Percentiles rank a stretch among this genome's conserved stretches.
Evolutionary conservation across 73 alveolate species (phyloP).

Genomic region (Stentor coeruleus): DNA sequence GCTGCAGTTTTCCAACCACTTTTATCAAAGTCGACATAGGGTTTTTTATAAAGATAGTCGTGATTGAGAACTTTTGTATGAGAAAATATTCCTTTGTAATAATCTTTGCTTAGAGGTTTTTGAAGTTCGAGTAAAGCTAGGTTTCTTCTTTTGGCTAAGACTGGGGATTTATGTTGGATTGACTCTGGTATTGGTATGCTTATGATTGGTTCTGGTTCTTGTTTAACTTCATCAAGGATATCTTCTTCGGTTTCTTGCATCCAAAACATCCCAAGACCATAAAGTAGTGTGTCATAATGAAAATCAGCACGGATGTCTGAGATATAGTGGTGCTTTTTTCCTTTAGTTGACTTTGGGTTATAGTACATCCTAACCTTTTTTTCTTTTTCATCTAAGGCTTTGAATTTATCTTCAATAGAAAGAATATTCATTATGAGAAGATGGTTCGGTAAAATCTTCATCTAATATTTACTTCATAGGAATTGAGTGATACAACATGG

Average conservation of each 20-base stretch:
- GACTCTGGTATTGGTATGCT: not conserved
- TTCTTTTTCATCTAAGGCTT: slow-evolving; percentile 22
- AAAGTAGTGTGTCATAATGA: slow-evolving; percentile 20
- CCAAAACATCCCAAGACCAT: slow-evolving; percentile 19
- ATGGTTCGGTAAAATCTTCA: no score
- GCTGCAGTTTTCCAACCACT: slow-evolving; percentile 9
- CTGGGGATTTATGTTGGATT: not conserved
- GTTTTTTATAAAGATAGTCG: slow-evolving; percentile 17
- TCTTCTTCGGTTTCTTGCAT: slow-evolving; percentile 15
- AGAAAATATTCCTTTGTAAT: slow-evolving; percentile 11
- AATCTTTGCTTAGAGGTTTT: slow-evolving; percentile 6
- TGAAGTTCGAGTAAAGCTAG: not conserved
- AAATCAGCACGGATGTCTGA: slow-evolving; percentile 25
- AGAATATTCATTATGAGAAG: slow-evolving; percentile 19
- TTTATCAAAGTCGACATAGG: not conserved
- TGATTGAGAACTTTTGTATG: slow-evolving; percentile 13
- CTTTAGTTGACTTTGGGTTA: slow-evolving; percentile 19
- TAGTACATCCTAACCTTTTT: not conserved
- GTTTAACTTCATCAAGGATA: not conserved
- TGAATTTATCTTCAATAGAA: not conserved
- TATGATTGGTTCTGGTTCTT: no score
- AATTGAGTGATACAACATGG: no score
- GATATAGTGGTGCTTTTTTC: slow-evolving; percentile 12
- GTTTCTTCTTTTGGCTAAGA: slow-evolving; percentile 2
- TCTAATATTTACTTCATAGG: no score